A percentile compares a stretch with the other conserved stretches of the same genome.
phyloP scores from a whole-genome alignment of 1,284 basidiomycete species.

The Butyriboletus appendiculatus region DNA sequence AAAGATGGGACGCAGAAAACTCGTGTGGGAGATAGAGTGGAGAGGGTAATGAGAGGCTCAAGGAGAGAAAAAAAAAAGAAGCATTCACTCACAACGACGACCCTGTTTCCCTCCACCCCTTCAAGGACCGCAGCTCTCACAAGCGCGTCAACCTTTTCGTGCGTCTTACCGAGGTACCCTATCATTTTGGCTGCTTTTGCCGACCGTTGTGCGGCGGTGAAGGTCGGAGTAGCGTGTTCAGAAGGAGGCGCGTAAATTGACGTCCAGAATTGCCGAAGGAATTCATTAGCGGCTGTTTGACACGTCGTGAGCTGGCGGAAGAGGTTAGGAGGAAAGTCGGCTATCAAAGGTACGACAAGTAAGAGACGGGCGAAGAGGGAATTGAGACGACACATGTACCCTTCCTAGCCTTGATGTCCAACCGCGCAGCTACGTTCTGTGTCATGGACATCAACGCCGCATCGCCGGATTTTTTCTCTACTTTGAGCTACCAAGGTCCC shows the following conservation, averaged over 20 bases:
- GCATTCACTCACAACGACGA: slow-evolving; percentile 60
- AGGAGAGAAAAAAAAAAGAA: neutral
- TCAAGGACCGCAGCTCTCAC: slow-evolving; percentile 62
- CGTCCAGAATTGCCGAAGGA: slow-evolving; percentile 95
- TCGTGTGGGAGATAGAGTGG: neutral
- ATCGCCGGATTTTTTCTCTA: slow-evolving; percentile 67
- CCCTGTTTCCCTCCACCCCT: slow-evolving; percentile 62
- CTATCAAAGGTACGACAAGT: slow-evolving; percentile 38
- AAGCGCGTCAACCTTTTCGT: slow-evolving; percentile 79
- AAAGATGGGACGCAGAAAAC: neutral
- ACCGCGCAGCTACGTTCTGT: slow-evolving; percentile 65
- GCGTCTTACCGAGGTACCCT: slow-evolving; percentile 74
- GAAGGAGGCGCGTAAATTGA: slow-evolving; percentile 78
- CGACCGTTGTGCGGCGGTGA: slow-evolving; percentile 62
- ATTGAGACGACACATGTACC: slow-evolving; percentile 42
- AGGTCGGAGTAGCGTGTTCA: slow-evolving; percentile 50
- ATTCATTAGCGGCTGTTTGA: slow-evolving; percentile 93
- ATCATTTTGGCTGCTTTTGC: slow-evolving; percentile 86
- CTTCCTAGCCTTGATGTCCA: slow-evolving; percentile 64
- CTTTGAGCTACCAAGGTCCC: slow-evolving; percentile 47
- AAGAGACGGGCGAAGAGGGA: neutral
- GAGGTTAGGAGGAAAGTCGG: slow-evolving; percentile 77
- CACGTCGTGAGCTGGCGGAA: slow-evolving; percentile 84
- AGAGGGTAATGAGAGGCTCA: neutral
- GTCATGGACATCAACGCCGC: slow-evolving; percentile 75